A percentile compares a stretch with the other conserved stretches of the same genome.
phyloP scores from a whole-genome alignment of 2,329 filamentous ascomycete species.

The Trichoderma sp. region DNA sequence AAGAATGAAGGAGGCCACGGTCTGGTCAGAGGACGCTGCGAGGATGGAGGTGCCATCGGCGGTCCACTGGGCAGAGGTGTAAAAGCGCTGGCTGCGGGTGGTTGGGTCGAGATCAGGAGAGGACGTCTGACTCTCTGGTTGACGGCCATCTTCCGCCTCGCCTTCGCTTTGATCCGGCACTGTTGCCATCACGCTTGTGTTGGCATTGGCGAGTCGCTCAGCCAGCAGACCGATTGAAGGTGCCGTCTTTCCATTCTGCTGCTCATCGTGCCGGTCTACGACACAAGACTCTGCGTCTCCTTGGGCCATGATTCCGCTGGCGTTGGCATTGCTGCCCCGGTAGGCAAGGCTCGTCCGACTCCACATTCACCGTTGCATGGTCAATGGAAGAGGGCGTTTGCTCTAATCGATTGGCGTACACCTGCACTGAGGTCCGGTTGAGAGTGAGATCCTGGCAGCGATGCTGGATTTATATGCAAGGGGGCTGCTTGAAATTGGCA shows the following conservation, averaged over 20 bases:
- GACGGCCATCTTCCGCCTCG: neutral
- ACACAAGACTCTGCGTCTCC: neutral
- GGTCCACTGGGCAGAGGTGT: slow-evolving; percentile 51
- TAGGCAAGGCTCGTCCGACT: slow-evolving; percentile 13
- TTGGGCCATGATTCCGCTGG: slow-evolving; percentile 5
- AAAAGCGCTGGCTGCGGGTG: slow-evolving; percentile 34
- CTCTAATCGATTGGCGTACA: neutral
- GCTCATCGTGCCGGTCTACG: neutral
- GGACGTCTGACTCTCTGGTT: neutral
- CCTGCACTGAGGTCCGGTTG: neutral
- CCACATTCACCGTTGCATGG: slow-evolving; percentile 20
- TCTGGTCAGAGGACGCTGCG: slow-evolving; percentile 55
- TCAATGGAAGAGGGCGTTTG: neutral
- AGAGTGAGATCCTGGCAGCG: neutral
- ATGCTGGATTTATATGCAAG: neutral
- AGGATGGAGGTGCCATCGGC: slow-evolving; percentile 61
- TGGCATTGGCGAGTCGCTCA: neutral
- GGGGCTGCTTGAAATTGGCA: neutral
- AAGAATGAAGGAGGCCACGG: slow-evolving; percentile 58
- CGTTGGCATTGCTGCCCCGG: slow-evolving; percentile 16
- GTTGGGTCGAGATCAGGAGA: neutral
- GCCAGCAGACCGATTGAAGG: slow-evolving; percentile 11
- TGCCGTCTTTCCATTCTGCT: neutral
- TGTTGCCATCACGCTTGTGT: neutral
- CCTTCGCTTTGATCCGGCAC: neutral